Base-by-base conservation (phyloP, 2,329 filamentous ascomycete species). In the Fusarium sp. region DNA sequence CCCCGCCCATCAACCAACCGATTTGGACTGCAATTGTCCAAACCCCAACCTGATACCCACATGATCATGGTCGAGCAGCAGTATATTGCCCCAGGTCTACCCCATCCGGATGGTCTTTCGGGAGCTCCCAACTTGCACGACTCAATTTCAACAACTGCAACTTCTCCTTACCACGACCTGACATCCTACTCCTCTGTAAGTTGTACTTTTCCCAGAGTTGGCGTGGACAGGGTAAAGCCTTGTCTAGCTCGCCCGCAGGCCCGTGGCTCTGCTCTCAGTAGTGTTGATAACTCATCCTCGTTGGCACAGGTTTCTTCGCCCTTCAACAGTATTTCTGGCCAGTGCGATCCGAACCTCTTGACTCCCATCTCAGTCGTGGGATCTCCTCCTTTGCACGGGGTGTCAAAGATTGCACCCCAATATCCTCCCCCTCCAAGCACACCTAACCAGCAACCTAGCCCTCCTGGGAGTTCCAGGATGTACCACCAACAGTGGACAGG, bases 321-420 rank as follows among this genome's bases (percentile, higher is more conserved):
- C n/a, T 80, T 79, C 70, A 74, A 61, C 63, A 70, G 48, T 31
- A 52, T 78, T 72, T 65, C 76, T 69, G 54, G 74, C 73, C 72
- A 78, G 65, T 82, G 79, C 76, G 84, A 85, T 66, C 74, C 81
- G 37, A 79, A 78, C 43, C 77, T 87, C 57, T 76, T 85, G 48
- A 86, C 85, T n/a, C 85, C 86, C 26, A 81, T 82, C n/a, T 86
- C 85, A 46, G 79, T 79, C 47, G 78, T 80, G 57, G 81, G 78
- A 28, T 87, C 85, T 31, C 85, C 85, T 54, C 82, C 82, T 48
- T 70, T 85, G 42, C 79, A 81, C 54, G 82, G 85, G 57, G 79
- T 78, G 52, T 76, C 76, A 55, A 84, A 85, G 68, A 77, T 80
- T 48, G 77, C 79, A 70, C 76, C 78, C 59, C 75, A 78, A 28